Evolutionary conservation across 805 yeast species (phyloP).

Genomic region (Saccharomyces kudriavzevii): DNA sequence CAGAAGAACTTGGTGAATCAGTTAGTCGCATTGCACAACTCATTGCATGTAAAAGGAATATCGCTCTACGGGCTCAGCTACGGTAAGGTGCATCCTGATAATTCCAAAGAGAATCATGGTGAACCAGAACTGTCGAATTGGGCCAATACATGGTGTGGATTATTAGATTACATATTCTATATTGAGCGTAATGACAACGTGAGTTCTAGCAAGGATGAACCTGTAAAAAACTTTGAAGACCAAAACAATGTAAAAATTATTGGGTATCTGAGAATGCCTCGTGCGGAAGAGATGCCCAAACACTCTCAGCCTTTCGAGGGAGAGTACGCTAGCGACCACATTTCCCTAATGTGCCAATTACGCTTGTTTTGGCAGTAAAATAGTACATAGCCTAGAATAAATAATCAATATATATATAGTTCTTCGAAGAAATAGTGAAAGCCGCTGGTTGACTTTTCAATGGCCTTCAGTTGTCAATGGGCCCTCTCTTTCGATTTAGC

Average conservation of each 20-base stretch:
- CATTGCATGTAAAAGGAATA: conserved; percentile 47
- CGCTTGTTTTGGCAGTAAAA: neutral
- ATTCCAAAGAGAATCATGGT: conserved; percentile 47
- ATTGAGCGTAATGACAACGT: conserved; percentile 43
- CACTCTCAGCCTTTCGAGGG: conserved; percentile 78
- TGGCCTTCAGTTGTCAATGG: neutral
- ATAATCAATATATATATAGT: neutral
- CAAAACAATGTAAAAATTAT: conserved; percentile 38
- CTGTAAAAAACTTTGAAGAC: conserved; percentile 34
- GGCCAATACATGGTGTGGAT: conserved; percentile 84
- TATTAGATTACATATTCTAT: conserved; percentile 74
- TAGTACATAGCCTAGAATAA: neutral
- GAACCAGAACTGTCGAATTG: conserved; percentile 88
- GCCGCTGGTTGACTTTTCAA: neutral
- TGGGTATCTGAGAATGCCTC: conserved; percentile 60
- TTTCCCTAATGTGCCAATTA: conserved; percentile 69
- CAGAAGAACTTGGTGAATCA: conserved; percentile 37
- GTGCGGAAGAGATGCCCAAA: conserved; percentile 62
- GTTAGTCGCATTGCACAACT: conserved; percentile 49
- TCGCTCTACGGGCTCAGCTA: conserved; percentile 70
- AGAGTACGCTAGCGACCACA: conserved; percentile 83
- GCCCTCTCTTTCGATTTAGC: neutral
- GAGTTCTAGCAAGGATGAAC: conserved; percentile 28
- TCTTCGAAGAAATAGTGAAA: neutral
- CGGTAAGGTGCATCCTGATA: conserved; percentile 50